A percentile compares a stretch with the other conserved stretches of the same genome.
Evolutionary conservation across 371 early-diverging fungal genomes (phyloP).

Genomic region (Mortierella sp.): DNA sequence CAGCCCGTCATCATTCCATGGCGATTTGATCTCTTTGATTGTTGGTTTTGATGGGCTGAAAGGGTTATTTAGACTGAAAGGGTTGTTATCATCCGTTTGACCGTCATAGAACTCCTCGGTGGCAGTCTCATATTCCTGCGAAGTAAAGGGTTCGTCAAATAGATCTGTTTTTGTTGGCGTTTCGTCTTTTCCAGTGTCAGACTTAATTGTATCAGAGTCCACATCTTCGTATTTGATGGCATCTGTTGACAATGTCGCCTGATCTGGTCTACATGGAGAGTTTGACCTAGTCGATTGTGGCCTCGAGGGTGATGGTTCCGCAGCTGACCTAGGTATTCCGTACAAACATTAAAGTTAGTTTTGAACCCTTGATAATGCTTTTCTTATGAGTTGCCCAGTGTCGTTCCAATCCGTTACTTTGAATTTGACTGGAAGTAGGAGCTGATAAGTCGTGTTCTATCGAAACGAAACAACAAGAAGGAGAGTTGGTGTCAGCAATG

Average conservation of each 20-base stretch:
- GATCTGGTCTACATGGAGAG: neutral
- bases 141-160: slow-evolving; percentile 4
- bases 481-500: neutral
- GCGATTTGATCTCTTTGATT: neutral
- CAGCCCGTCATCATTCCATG: neutral
- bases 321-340: neutral
- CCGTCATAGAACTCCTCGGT: neutral
- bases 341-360: too few species aligned
- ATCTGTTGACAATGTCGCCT: neutral
- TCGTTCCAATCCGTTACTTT: neutral
- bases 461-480: neutral
- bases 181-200: neutral
- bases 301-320: neutral
- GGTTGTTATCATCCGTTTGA: neutral
- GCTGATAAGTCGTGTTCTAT: slow-evolving; percentile 22
- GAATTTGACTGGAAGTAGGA: slow-evolving; percentile 24
- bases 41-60: neutral
- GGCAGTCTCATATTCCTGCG: slow-evolving; percentile 7
- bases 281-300: neutral
- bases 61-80: neutral
- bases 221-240: neutral
- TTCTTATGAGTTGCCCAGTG: neutral
- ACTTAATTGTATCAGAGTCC: slow-evolving; percentile 6
- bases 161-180: neutral
- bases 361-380: too few species aligned